These are phyloP conservation scores for Leccinum sublutescens DNA, from an alignment of 768 basidiomycete species.

Conservation along the genomic window DNA sequence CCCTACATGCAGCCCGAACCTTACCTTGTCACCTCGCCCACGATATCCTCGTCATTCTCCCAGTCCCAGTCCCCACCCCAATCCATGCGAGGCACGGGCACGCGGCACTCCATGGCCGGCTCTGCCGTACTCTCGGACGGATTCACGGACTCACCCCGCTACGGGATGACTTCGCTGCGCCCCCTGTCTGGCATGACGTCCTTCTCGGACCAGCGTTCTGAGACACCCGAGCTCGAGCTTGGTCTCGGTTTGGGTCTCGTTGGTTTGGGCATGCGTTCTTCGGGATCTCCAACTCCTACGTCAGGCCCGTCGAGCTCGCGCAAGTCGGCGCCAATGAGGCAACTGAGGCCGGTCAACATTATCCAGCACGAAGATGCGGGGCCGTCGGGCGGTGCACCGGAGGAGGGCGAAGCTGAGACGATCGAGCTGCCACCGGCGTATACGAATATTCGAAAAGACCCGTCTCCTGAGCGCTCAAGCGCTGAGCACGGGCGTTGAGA, in stretches of 20 bases:
- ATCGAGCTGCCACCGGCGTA: conserved; percentile 85
- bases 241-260: conserved; percentile 1
- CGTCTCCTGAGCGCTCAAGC: background rate
- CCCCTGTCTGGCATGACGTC: conserved; percentile 29
- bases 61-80: background rate
- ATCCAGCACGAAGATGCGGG: conserved; percentile 87
- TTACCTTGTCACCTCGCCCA: conserved; percentile 67
- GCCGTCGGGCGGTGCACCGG: conserved; percentile 20
- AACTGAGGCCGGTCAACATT: conserved; percentile 71
- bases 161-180: conserved; percentile 21
- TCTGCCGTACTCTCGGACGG: conserved; percentile 19
- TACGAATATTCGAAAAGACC: conserved; percentile 49
- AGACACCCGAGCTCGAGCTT: conserved; percentile 42
- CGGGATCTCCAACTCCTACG: conserved; percentile 18
- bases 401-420: conserved; percentile 53
- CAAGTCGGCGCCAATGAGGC: conserved; percentile 43
- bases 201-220: conserved; percentile 41
- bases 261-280: conserved; percentile 8
- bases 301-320: conserved; percentile 25
- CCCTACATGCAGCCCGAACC: conserved; percentile 77
- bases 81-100: conserved; percentile 32
- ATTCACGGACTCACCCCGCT: conserved; percentile 20
- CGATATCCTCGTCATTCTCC: conserved; percentile 38
- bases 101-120: conserved; percentile 20
- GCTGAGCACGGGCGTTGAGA: background rate